These are phyloP conservation scores for Gracilaria caudata DNA, from an alignment of 23 red algal genomes.

Conservation along the genomic window DNA sequence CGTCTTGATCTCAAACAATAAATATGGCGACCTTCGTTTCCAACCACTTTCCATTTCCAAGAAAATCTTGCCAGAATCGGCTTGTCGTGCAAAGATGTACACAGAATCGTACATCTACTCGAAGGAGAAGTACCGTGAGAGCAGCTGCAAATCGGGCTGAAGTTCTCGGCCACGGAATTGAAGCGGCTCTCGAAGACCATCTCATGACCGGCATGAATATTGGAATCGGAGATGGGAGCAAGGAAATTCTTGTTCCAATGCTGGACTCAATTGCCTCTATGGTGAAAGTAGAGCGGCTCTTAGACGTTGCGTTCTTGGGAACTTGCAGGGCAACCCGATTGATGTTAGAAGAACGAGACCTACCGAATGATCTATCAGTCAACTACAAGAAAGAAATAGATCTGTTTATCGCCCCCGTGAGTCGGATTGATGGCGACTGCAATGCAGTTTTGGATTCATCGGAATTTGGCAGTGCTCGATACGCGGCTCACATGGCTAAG, in stretches of 20 bases:
- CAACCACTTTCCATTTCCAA: not conserved
- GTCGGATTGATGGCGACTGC: constrained; percentile 32
- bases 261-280: constrained; percentile 31
- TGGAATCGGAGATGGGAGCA: constrained; percentile 47
- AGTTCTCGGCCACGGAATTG: constrained; percentile 17
- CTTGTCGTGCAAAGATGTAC: not conserved
- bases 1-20: not conserved
- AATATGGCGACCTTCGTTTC: not conserved
- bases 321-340: not conserved
- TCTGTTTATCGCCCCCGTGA: constrained; percentile 55
- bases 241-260: constrained; percentile 15
- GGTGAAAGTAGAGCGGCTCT: constrained; percentile 32
- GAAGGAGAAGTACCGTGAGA: not conserved
- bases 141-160: not conserved
- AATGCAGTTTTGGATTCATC: constrained; percentile 30
- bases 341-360: constrained; percentile 22
- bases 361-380: constrained; percentile 40
- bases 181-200: constrained; percentile 55
- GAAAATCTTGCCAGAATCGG: not conserved
- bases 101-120: not conserved
- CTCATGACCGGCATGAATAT: constrained; percentile 54
- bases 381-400: constrained; percentile 54
- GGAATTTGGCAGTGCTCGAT: constrained; percentile 31
- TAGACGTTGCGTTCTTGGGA: constrained; percentile 61
- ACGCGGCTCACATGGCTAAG: constrained; percentile 35